These are phyloP conservation scores for Cicer arietinum DNA, from an alignment of 306 rosid species.

Conservation along the genomic window DNA sequence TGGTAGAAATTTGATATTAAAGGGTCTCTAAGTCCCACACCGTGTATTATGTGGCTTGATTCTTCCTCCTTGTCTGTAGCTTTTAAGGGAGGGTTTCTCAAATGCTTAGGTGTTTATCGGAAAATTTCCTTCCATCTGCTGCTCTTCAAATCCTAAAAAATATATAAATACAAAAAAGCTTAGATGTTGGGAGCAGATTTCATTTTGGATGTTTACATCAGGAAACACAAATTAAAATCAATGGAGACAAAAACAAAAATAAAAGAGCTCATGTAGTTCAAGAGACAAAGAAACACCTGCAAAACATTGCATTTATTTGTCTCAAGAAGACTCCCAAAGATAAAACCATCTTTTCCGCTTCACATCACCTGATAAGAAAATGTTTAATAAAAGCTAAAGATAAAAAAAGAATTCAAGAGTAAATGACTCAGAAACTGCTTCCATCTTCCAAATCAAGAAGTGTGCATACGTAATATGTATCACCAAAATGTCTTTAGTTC, in stretches of 20 bases:
- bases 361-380: slow-evolving; percentile 35
- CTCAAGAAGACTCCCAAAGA: slow-evolving; percentile 1
- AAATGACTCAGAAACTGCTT: slow-evolving; percentile 6
- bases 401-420: slow-evolving; percentile 1
- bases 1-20: not conserved
- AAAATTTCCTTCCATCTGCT: slow-evolving; percentile 12
- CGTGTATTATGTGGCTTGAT: not conserved
- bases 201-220: slow-evolving; percentile 10
- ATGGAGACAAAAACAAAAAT: slow-evolving; percentile 1
- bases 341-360: slow-evolving; percentile 23
- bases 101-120: not conserved
- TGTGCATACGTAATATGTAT: slow-evolving; percentile 13
- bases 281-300: slow-evolving; percentile 19
- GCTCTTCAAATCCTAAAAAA: slow-evolving; percentile 30
- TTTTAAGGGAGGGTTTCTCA: not conserved
- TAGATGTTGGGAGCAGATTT: slow-evolving; percentile 33
- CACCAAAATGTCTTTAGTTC: slow-evolving; percentile 5
- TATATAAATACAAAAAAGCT: not conserved
- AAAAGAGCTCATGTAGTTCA: not conserved
- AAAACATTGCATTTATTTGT: not conserved
- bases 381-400: slow-evolving; percentile 14
- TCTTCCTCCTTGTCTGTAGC: not conserved
- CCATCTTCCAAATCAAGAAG: slow-evolving; percentile 13
- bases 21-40: not conserved
- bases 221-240: slow-evolving; percentile 20